Conservation (phyloP, 225 moss, liverwort and hornwort species). For the Sphagnum tenellum region DNA sequence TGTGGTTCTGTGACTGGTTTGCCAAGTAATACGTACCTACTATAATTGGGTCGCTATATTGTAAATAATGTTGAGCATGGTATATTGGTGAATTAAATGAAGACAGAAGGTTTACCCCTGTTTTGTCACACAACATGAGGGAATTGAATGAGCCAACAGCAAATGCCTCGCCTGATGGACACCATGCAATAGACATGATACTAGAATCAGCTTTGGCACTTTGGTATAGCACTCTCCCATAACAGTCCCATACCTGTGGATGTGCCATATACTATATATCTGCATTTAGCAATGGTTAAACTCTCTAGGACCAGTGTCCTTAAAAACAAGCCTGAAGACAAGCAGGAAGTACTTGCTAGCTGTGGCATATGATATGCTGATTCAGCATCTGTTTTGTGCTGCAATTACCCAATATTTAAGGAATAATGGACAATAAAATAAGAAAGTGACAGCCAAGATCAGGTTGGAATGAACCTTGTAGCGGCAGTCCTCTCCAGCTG, state of each 20-base stretch:
- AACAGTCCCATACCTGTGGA: slow-evolving; percentile 82
- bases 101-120: slow-evolving; percentile 38
- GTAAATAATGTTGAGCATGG: not conserved
- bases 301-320: too few relatives aligned
- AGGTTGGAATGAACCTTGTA: slow-evolving; percentile 47
- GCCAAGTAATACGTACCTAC: too few relatives aligned
- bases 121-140: slow-evolving; percentile 62
- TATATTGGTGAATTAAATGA: not conserved
- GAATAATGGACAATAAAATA: not conserved
- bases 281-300: too few relatives aligned
- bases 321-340: too few relatives aligned
- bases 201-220: slow-evolving; percentile 42
- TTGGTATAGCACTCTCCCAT: slow-evolving; percentile 77
- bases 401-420: not conserved
- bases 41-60: too few relatives aligned
- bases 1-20: too few relatives aligned
- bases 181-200: slow-evolving; percentile 72
- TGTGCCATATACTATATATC: too few relatives aligned
- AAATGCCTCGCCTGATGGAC: slow-evolving; percentile 73
- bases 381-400: too few relatives aligned
- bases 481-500: slow-evolving; percentile 74
- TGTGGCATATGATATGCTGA: too few relatives aligned
- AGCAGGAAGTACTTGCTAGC: too few relatives aligned
- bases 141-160: slow-evolving; percentile 60
- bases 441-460: not conserved